A percentile compares a stretch with the other conserved stretches of the same genome.
Evolutionary conservation across 2,329 filamentous ascomycete genomes (phyloP).

Genomic region (Periconia sp.): DNA sequence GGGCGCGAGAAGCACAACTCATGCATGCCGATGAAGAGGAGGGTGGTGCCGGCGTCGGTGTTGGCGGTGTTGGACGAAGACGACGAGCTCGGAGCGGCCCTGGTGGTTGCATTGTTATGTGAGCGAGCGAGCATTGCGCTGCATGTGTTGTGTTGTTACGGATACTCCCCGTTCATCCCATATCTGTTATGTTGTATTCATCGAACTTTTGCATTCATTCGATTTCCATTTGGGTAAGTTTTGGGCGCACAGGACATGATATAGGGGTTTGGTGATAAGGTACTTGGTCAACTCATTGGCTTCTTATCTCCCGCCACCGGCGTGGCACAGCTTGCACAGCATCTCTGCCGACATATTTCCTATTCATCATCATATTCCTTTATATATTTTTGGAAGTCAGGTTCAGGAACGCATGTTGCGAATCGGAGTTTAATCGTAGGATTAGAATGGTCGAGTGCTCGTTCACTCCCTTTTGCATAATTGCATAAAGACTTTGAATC

Average conservation of each 20-base stretch:
- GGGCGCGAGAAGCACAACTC: constrained; percentile 81
- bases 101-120: constrained; percentile 56
- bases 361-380: too few relatives aligned
- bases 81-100: constrained; percentile 55
- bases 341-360: too few relatives aligned
- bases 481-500: neutral
- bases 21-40: constrained; percentile 83
- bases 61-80: constrained; percentile 50
- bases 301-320: too few relatives aligned
- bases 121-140: constrained; percentile 25
- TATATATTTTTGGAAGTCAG: neutral
- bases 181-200: neutral
- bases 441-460: constrained; percentile 1
- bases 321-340: too few relatives aligned
- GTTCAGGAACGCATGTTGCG: neutral
- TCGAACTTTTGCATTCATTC: too few relatives aligned
- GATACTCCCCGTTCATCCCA: neutral
- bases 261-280: too few relatives aligned
- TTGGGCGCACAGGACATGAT: too few relatives aligned
- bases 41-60: constrained; percentile 53
- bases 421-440: neutral
- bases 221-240: too few relatives aligned
- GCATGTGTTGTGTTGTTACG: neutral
- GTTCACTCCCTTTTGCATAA: neutral
- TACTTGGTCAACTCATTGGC: too few relatives aligned